Conservation (phyloP, 2,329 filamentous ascomycete species). For the Beauveria brongniartii region DNA sequence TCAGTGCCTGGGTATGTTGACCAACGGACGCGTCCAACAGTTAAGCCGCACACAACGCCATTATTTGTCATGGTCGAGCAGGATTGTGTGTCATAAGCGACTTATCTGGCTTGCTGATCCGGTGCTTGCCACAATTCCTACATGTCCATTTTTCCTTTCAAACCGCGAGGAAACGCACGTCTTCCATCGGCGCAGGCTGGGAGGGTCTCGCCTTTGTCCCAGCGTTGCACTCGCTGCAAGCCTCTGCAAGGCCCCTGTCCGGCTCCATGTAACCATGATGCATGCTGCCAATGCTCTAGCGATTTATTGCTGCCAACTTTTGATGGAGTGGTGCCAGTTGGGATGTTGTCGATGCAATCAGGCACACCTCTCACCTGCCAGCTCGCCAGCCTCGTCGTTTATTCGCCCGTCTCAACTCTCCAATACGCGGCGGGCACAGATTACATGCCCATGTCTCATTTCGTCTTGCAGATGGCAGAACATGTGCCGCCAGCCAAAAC, state of each 20-base stretch:
- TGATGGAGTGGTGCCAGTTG: neutral
- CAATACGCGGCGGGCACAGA: neutral
- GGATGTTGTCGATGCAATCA: neutral
- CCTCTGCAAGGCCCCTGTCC: conserved; percentile 1
- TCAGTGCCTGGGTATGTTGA: conserved; percentile 3
- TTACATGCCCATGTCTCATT: neutral
- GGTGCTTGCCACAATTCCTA: no score
- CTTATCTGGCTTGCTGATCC: no score
- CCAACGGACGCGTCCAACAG: conserved; percentile 5
- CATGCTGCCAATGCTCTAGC: neutral
- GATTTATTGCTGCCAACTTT: neutral
- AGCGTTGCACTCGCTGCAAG: conserved; percentile 6
- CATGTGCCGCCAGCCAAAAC: conserved; percentile 1
- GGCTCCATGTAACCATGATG: neutral
- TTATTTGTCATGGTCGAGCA: neutral
- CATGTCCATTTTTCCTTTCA: no score
- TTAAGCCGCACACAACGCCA: neutral
- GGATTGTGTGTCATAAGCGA: neutral
- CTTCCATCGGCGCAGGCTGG: no score
- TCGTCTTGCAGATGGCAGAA: neutral
- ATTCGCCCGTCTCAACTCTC: neutral
- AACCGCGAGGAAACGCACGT: no score
- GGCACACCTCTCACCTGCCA: neutral
- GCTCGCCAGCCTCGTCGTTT: no score
- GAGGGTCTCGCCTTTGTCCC: neutral